phyloP scores from a whole-genome alignment of 73 alveolate species.

The Diophrys sp. region DNA sequence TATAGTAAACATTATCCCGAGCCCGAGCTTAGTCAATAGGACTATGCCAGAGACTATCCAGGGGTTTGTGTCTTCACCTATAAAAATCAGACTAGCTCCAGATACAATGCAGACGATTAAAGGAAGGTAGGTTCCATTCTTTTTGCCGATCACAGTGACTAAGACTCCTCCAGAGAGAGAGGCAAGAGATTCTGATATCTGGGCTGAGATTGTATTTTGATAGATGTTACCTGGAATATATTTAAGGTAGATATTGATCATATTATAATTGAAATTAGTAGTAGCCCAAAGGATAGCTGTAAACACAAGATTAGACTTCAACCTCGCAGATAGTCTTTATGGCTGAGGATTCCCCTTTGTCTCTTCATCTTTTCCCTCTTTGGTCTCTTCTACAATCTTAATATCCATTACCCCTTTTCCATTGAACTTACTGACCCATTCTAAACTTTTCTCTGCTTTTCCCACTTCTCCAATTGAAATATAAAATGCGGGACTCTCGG shows the following conservation, averaged over 20 bases:
- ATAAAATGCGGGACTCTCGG: constrained; percentile 68
- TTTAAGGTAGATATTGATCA: constrained; percentile 31
- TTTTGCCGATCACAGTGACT: background rate
- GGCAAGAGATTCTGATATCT: background rate
- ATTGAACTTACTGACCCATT: constrained; percentile 50
- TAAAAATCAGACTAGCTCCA: background rate
- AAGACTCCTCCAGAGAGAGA: background rate
- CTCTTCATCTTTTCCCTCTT: background rate
- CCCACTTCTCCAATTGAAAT: constrained; percentile 38
- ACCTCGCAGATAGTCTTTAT: background rate
- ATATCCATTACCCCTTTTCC: background rate
- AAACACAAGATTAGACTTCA: constrained; percentile 13
- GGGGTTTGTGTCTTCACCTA: background rate
- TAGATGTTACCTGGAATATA: constrained; percentile 45
- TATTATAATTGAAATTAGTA: constrained; percentile 27
- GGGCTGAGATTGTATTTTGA: background rate
- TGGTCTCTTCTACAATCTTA: background rate
- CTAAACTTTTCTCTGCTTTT: constrained; percentile 42
- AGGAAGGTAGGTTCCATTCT: background rate
- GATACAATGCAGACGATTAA: background rate
- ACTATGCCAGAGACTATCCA: background rate
- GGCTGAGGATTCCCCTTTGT: background rate
- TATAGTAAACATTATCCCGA: background rate
- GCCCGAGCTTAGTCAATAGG: background rate
- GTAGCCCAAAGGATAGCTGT: constrained; percentile 22